Evolutionary conservation across 1,139 yeast species (phyloP).

Genomic region (Debaryomycetaceae sp.): DNA sequence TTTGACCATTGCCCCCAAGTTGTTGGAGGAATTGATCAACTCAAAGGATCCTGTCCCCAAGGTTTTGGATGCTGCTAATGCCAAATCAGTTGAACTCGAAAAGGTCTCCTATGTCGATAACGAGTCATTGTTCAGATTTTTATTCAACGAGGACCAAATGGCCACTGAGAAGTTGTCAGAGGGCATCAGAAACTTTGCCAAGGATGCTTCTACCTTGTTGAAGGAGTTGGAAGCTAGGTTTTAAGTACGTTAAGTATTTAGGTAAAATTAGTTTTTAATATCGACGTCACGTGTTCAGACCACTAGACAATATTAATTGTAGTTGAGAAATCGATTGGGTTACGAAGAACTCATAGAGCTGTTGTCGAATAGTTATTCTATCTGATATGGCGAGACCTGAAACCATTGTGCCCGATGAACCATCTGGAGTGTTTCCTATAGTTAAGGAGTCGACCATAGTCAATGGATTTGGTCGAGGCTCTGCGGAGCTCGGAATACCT

Average conservation of each 20-base stretch:
- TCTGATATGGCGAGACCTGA: conserved; percentile 26
- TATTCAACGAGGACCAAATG: conserved; percentile 95
- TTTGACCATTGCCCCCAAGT: conserved; percentile 92
- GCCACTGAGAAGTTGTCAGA: conserved; percentile 97
- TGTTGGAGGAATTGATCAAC: conserved; percentile 84
- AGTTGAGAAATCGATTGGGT: too few relatives aligned
- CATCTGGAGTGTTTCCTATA: conserved; percentile 66
- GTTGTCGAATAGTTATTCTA: background rate
- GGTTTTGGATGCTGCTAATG: conserved; percentile 65
- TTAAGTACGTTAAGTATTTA: conserved; percentile 16
- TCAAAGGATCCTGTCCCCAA: conserved; percentile 77
- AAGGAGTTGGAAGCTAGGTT: conserved; percentile 74
- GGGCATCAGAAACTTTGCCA: conserved; percentile 96
- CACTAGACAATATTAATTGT: background rate
- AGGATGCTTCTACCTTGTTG: conserved; percentile 85
- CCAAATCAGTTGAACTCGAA: conserved; percentile 48
- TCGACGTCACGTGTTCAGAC: background rate
- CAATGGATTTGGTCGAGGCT: conserved; percentile 94
- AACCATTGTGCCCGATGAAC: conserved; percentile 41
- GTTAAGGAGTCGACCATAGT: conserved; percentile 54
- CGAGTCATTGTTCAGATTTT: conserved; percentile 88
- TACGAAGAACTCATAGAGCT: too few relatives aligned
- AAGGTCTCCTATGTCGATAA: conserved; percentile 81
- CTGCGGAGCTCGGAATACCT: conserved; percentile 89
- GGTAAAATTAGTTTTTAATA: background rate